Evolutionary conservation across 2,329 filamentous ascomycete species (phyloP).

Genomic region (Fusarium solani-melongenae): DNA sequence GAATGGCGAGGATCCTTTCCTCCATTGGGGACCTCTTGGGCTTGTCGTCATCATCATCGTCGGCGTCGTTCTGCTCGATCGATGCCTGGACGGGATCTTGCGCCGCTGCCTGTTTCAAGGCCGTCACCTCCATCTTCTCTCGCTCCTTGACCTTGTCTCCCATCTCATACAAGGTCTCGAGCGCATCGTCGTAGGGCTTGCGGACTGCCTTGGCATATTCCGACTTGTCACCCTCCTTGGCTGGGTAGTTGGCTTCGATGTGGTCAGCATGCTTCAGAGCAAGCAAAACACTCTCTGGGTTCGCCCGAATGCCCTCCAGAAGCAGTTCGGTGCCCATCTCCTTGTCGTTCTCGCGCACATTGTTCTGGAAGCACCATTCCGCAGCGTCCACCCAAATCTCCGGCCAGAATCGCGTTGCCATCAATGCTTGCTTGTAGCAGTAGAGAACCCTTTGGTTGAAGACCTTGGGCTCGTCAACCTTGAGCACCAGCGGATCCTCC

Average conservation of each 20-base stretch:
- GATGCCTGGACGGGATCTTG: slow-evolving; percentile 51
- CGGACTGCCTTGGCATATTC: slow-evolving; percentile 83
- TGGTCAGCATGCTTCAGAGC: slow-evolving; percentile 91
- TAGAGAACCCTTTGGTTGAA: slow-evolving; percentile 86
- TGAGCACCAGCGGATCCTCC: slow-evolving; percentile 87
- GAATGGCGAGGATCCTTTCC: slow-evolving; percentile 69
- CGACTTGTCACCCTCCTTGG: slow-evolving; percentile 81
- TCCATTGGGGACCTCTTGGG: slow-evolving; percentile 69
- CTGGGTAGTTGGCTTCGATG: slow-evolving; percentile 80
- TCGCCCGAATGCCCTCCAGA: slow-evolving; percentile 83
- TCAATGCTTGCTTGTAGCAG: slow-evolving; percentile 92
- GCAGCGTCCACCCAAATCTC: slow-evolving; percentile 96
- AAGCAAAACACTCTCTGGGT: slow-evolving; percentile 92
- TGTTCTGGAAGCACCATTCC: slow-evolving; percentile 89
- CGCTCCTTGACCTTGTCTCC: slow-evolving; percentile 77
- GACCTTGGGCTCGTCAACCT: slow-evolving; percentile 79
- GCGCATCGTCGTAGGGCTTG: slow-evolving; percentile 83
- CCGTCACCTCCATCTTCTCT: slow-evolving; percentile 68
- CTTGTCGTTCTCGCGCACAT: slow-evolving; percentile 70
- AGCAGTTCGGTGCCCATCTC: slow-evolving; percentile 79
- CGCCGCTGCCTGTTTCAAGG: slow-evolving; percentile 64
- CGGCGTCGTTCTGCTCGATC: slow-evolving; percentile 61
- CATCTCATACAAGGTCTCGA: slow-evolving; percentile 89
- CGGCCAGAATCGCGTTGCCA: slow-evolving; percentile 94
- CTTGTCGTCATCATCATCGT: slow-evolving; percentile 55